Evolutionary conservation across 805 yeast species (phyloP).

Genomic region (Schwanniomyces occidentalis): DNA sequence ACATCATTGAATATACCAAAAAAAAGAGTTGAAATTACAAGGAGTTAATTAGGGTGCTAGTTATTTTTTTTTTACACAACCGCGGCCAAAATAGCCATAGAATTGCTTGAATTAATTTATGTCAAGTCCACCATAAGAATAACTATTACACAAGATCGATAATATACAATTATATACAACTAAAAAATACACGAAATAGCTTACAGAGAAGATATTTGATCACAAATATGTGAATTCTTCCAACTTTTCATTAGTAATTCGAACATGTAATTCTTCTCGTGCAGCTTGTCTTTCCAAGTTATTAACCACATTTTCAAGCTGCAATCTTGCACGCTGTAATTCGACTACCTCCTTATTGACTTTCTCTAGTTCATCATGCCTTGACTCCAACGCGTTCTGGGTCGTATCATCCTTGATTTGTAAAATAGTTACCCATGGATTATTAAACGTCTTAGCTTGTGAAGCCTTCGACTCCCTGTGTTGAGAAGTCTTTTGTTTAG

Average conservation of each 20-base stretch:
- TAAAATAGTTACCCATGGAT: conserved; percentile 37
- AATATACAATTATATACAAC: too few species aligned
- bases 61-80: too few species aligned
- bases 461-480: conserved; percentile 3
- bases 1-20: conserved; percentile 4
- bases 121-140: too few species aligned
- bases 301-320: conserved; percentile 18
- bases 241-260: conserved; percentile 46
- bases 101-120: too few species aligned
- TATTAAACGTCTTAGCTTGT: conserved; percentile 12
- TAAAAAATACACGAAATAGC: too few species aligned
- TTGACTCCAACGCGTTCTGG: conserved; percentile 23
- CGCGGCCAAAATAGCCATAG: too few species aligned
- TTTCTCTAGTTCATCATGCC: conserved; percentile 23
- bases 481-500: too few species aligned
- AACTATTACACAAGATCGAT: too few species aligned
- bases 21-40: conserved; percentile 4
- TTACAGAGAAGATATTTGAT: too few species aligned
- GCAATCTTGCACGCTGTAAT: conserved; percentile 24
- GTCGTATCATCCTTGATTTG: conserved; percentile 26
- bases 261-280: conserved; percentile 36
- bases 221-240: conserved; percentile 48
- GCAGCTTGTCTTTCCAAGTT: conserved; percentile 23
- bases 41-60: too few species aligned
- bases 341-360: conserved; percentile 25